Base-by-base conservation (phyloP, 139 green algal species). In the Chlorella sorokiniana region DNA sequence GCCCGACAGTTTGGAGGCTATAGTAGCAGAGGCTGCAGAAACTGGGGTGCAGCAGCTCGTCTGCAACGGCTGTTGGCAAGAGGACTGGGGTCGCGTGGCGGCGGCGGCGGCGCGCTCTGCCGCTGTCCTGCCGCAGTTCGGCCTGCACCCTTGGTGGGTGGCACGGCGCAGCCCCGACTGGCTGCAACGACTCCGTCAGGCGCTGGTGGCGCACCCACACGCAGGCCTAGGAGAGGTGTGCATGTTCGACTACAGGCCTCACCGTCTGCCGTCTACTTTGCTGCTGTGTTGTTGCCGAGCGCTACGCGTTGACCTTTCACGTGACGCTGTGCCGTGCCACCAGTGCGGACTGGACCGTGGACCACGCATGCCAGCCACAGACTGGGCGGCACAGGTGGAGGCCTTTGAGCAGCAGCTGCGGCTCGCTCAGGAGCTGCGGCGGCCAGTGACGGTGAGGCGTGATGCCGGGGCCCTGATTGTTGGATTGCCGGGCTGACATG, bases 141-240 rank as follows among this genome's bases (percentile, higher is more conserved):
- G 88, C 3, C 41, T 92, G 25, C 88, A 92, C 56, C 88, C 88
- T 16, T 92, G 86, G 86, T 91, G 84, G 87, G 81, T 88, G 29
- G 59, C 81, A 23, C 10, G 59, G 10, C 48, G 81, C 5, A 62
- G 37, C 68, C 37, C 64, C 8, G 33, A 72, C 38, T 91, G 88
- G 88, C 80, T 90, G 33, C 31, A 83, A 7, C 67, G 29, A 20
- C 62, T 92, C 51, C 72, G 68, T 41, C n/a, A 74, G 20, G n/a
- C 77, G 54, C 81, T 92, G 72, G 9, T 80, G 33, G 54, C 44
- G 2, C 31, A 78, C 27, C 87, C 84, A 7, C 2, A 29, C 4
- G 84, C 81, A 22, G 88, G 88, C 4, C 84, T 92, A 20, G 88
- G 88, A 25, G 88, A 92, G 86, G 86, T 88, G 45, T 6, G 80